A percentile compares a stretch with the other conserved stretches of the same genome.
Conservation (phyloP, 208 protist species). For the Leishmania major region DNA sequence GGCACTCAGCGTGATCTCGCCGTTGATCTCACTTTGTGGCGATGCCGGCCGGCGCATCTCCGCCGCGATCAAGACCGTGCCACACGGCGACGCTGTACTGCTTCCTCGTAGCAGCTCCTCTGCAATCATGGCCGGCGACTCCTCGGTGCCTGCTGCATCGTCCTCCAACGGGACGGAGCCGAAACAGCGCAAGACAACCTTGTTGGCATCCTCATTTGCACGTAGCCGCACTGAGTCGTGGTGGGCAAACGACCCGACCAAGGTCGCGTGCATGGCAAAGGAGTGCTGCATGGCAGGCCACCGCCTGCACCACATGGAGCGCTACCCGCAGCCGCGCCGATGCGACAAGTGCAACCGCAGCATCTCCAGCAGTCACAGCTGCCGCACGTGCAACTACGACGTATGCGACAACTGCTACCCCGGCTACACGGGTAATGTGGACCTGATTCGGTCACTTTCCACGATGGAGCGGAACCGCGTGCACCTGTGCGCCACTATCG, state of each 20-base stretch:
- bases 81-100: conserved; percentile 1
- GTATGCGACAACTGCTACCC: conserved; percentile 55
- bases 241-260: conserved; percentile 5
- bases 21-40: conserved; percentile 59
- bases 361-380: conserved; percentile 42
- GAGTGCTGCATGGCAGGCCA: conserved; percentile 73
- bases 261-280: conserved; percentile 18
- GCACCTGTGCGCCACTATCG: conserved; percentile 72
- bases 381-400: conserved; percentile 61
- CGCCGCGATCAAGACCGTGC: conserved; percentile 17
- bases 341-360: conserved; percentile 49
- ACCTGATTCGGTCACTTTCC: conserved; percentile 24
- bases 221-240: background rate
- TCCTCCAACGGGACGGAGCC: background rate
- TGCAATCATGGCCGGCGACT: background rate
- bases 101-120: background rate
- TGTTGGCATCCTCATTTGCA: background rate
- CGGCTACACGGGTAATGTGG: conserved; percentile 44
- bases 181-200: background rate
- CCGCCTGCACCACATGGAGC: conserved; percentile 30
- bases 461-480: conserved; percentile 44
- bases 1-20: conserved; percentile 50
- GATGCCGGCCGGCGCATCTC: conserved; percentile 27
- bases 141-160: background rate
- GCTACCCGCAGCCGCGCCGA: conserved; percentile 8